Evolutionary conservation across 768 basidiomycete genomes (phyloP).

Genomic region (Tephrocybe sp.): DNA sequence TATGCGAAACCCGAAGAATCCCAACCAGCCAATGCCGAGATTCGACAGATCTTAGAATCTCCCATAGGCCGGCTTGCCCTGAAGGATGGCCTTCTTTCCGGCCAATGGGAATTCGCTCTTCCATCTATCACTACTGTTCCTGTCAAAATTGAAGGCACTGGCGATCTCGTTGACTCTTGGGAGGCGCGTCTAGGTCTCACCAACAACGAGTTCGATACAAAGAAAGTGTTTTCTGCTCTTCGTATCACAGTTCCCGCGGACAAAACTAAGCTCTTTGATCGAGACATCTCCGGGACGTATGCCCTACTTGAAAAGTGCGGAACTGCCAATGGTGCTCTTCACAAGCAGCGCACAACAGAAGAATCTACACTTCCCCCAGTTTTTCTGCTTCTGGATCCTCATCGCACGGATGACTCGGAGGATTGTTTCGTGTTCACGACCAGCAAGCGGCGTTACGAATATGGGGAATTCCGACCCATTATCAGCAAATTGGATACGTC

Average conservation of each 20-base stretch:
- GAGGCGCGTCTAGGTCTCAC: conserved; percentile 75
- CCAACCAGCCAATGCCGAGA: conserved; percentile 76
- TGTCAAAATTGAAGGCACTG: conserved; percentile 61
- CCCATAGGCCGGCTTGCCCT: conserved; percentile 79
- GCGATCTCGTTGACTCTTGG: conserved; percentile 80
- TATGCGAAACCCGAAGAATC: conserved; percentile 65
- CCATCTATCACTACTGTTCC: conserved; percentile 55
- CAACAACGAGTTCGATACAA: conserved; percentile 61
- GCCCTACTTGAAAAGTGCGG: conserved; percentile 82
- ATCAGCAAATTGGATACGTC: conserved; percentile 67
- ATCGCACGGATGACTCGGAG: conserved; percentile 70
- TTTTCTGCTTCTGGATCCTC: conserved; percentile 85
- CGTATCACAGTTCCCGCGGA: conserved; percentile 56
- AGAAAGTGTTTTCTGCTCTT: conserved; percentile 63
- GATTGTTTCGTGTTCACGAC: conserved; percentile 87
- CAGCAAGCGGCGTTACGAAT: conserved; percentile 74
- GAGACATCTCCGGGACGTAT: conserved; percentile 80
- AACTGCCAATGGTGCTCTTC: conserved; percentile 81
- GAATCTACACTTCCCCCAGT: conserved; percentile 58
- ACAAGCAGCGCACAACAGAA: conserved; percentile 53
- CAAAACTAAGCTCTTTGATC: conserved; percentile 55
- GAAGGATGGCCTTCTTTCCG: conserved; percentile 53
- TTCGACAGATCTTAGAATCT: conserved; percentile 66
- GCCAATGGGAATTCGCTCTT: conserved; percentile 79
- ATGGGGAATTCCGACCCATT: conserved; percentile 75